Conservation (phyloP, 805 yeast genomes). For the Wickerhamiella vanderwaltii region DNA sequence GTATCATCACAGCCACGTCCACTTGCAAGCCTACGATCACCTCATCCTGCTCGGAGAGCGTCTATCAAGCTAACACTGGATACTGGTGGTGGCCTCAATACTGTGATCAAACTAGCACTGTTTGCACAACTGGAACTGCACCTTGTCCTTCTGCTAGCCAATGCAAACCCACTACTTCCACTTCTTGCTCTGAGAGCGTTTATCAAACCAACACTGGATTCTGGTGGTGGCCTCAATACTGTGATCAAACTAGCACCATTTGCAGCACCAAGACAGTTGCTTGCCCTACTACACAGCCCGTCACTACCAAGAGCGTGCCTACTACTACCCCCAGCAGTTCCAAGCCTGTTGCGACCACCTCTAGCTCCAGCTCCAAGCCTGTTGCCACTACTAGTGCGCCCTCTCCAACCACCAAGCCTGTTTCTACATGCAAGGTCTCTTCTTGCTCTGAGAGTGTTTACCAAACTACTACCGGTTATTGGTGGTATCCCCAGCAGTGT, state of each 20-base stretch:
- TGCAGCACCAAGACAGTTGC: conserved; percentile 4
- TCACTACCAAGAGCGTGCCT: not conserved
- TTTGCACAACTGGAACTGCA: conserved; percentile 1
- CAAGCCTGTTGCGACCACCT: not conserved
- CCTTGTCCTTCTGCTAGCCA: conserved; percentile 2
- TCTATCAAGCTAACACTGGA: not conserved
- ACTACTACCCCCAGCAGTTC: not conserved
- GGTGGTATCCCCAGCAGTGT: not conserved
- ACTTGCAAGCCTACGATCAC: conserved; percentile 1
- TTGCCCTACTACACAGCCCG: not conserved
- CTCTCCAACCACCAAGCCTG: not conserved
- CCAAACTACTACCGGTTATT: not conserved
- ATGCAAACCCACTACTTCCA: not conserved
- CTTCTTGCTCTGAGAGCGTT: not conserved
- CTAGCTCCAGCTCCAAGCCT: not conserved
- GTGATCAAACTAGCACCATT: not conserved
- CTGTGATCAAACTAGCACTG: not conserved
- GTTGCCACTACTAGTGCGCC: not conserved
- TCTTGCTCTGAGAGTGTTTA: not conserved
- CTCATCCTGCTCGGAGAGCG: not conserved
- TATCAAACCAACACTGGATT: not conserved
- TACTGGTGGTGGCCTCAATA: conserved; percentile 1
- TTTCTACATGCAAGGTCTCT: not conserved
- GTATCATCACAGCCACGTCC: not conserved
- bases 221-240: conserved; percentile 1